A percentile compares a stretch with the other conserved stretches of the same genome.
These are phyloP conservation scores for Ophiostoma perfectum DNA, from an alignment of 2,329 filamentous ascomycete genomes.

Conservation along the genomic window DNA sequence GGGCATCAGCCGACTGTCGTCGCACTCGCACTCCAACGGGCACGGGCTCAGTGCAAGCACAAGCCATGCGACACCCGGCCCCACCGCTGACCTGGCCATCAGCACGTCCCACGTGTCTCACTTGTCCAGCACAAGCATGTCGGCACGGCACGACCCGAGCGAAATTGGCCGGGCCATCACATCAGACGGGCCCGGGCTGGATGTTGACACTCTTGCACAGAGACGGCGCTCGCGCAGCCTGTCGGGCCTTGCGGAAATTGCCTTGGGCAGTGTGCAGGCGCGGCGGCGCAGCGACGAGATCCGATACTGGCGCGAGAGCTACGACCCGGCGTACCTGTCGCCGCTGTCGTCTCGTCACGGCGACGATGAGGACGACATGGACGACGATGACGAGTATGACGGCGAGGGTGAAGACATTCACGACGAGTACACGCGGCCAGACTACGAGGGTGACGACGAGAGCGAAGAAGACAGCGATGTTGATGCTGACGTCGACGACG, in stretches of 20 bases:
- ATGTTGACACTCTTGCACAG: conserved; percentile 32
- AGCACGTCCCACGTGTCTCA: conserved; percentile 28
- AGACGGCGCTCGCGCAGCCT: conserved; percentile 56
- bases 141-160: conserved; percentile 26
- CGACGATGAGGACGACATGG: conserved; percentile 20
- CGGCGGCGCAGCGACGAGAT: conserved; percentile 59
- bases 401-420: background rate
- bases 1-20: conserved; percentile 31
- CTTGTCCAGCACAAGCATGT: background rate
- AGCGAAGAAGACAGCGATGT: conserved; percentile 18
- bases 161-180: conserved; percentile 60
- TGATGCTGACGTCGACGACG: background rate
- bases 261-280: conserved; percentile 30
- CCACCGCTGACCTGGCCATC: background rate
- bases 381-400: conserved; percentile 22
- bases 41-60: background rate
- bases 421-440: background rate
- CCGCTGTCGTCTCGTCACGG: conserved; percentile 43
- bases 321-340: conserved; percentile 46
- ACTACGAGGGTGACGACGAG: conserved; percentile 22
- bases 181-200: conserved; percentile 39
- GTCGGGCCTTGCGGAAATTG: conserved; percentile 46
- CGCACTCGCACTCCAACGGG: conserved; percentile 27
- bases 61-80: background rate
- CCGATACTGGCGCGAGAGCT: conserved; percentile 58